Conservation (phyloP, 2,329 filamentous ascomycete genomes). For the Ophiocordyceps camponoti-saundersi region DNA sequence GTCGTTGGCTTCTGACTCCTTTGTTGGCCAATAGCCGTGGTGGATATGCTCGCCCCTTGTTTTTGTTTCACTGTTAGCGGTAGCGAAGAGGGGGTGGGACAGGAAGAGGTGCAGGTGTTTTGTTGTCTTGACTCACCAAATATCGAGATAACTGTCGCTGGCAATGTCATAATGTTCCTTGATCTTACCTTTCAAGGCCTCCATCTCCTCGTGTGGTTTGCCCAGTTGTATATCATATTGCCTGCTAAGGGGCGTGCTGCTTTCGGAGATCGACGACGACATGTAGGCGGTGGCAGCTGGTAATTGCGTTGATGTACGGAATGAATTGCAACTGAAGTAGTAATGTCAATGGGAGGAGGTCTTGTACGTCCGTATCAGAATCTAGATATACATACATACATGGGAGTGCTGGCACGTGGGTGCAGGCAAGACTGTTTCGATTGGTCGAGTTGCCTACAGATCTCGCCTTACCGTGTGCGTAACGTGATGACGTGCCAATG, state of each 20-base stretch:
- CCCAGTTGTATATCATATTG: not conserved
- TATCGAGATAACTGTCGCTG: not conserved
- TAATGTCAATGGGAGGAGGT: not conserved
- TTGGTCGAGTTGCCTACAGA: no score
- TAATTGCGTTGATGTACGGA: not conserved
- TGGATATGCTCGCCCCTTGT: not conserved
- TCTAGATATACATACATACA: no score
- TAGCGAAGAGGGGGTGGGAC: no score
- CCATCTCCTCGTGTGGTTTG: not conserved
- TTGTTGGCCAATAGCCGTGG: not conserved
- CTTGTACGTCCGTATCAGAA: no score
- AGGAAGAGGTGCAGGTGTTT: no score
- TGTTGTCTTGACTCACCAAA: not conserved
- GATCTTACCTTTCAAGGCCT: not conserved
- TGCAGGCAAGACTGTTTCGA: no score
- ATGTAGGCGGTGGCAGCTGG: not conserved
- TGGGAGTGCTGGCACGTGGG: no score
- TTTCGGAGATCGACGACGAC: not conserved
- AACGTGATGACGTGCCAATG: no score
- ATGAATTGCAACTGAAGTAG: not conserved
- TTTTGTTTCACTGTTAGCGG: not conserved
- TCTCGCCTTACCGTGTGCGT: no score
- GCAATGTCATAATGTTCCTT: not conserved
- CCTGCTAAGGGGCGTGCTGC: not conserved
- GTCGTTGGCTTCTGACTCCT: not conserved